Evolutionary conservation across 2,329 filamentous ascomycete genomes (phyloP), one percentile per base, ranked within the genome.

Genomic region (Ceratocystis albifundus): DNA sequence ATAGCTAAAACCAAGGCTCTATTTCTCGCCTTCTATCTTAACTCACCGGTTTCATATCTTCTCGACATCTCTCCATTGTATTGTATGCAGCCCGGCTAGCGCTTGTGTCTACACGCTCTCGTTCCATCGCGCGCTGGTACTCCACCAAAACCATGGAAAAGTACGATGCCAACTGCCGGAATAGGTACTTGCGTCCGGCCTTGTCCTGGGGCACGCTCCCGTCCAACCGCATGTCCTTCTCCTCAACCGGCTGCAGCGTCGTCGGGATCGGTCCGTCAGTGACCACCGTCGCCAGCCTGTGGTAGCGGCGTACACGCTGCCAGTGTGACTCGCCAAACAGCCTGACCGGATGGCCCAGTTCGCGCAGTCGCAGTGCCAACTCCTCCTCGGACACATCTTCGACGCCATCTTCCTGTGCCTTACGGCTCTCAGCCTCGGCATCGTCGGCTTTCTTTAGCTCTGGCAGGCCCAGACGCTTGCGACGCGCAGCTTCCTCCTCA

Each of bases 141-240:
- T 95, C 93, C 57, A 81, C 83, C 67, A 99, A 79, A n/a, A 99
- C 85, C 85, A 99, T 90, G 65, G 89, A 95, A 78, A 99, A 97
- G 79, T 96, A 99, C 62, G 89, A 94, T 22, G 89, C 89, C 66
- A 99, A 80, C 75, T 99, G 93, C 10, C 93, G 82, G 77, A 88
- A 93, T 50, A 99, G 78, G 75, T 88, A 91, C 57, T 82, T 78
- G 59, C 85, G 83, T 0, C 80, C 88, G 50, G 86, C 83, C 22
- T 78, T 78, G 70, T 92, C 88, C 71, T 78, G 80, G 1, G 84
- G 83, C 8, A 89, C 77, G 55, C 78, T 80, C 17, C 80, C 79
- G 1, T 84, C 78, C 28, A 97, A 85, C 75, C 92, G 93, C 90
- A 96, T 96, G 70, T 96, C 87, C 74, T 86, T 85, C 76, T 95